Base-by-base conservation (phyloP, 352 stramenopile species). In the Pythium pyrilobum region DNA sequence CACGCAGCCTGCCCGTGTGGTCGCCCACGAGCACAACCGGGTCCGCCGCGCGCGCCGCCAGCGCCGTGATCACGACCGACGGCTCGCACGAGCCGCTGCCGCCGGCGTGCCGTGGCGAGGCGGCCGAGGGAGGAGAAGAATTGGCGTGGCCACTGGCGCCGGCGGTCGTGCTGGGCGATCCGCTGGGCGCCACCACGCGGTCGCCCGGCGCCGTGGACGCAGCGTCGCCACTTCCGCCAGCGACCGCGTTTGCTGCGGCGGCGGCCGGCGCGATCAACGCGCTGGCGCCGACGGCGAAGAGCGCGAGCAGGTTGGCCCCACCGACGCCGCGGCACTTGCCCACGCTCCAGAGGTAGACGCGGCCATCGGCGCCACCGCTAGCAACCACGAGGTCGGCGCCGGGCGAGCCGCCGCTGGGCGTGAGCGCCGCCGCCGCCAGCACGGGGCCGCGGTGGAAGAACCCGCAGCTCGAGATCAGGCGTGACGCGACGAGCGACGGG, bases 21-120 rank as follows among this genome's bases (percentile, higher is more conserved):
- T 92, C 81, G 5, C 79, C 81, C 0, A 87, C 42, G 15, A 89
- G 61, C 9, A 90, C 56, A 10, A 92, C 25, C 2, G 81, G 81
- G 33, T 92, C 81, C 1, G 62, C 64, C 23, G 65, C 25, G 5
- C 72, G 72, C 3, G 73, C 65, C 8, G 66, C 73, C 0, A 92
- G 38, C 1, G 77, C 68, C 0, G 77, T 78, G 34, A 85, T 79
- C 18, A 76, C 52, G 5, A 78, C 43, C 5, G 59, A 36, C 4
- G 63, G 33, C 12, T 40, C 20, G 15, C 49, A 15, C 0, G 64
- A 38, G 0, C 64, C 28, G 25, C 51, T 59, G 0, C 46, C 56
- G 28, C 51, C 45, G 5, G 34, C 38, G 4, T n/a, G n/a, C n/a
- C n/a, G n/a, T n/a, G n/a, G n/a, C n/a, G n/a, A n/a, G n/a, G n/a